phyloP scores from a whole-genome alignment of 1,139 yeast genomes.

The Pichia sp. region DNA sequence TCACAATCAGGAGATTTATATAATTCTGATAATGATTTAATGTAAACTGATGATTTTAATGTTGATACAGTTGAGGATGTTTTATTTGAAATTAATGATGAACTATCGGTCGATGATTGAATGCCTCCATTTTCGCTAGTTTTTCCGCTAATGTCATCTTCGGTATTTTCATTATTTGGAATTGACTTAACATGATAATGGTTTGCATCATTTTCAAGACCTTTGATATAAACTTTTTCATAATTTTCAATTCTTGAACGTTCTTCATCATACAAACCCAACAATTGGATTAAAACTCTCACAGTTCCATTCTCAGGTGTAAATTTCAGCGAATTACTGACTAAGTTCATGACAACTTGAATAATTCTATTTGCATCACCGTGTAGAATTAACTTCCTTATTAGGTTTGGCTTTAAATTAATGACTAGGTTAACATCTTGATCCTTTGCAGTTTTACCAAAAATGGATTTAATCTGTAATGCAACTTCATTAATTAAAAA shows the following conservation, averaged over 20 bases:
- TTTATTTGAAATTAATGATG: slow-evolving; percentile 5
- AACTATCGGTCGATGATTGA: slow-evolving; percentile 4
- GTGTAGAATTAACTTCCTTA: slow-evolving; percentile 56
- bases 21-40: slow-evolving; percentile 20
- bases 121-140: background rate
- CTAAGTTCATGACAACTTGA: slow-evolving; percentile 82
- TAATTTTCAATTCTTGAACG: slow-evolving; percentile 32
- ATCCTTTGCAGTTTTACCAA: slow-evolving; percentile 74
- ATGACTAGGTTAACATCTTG: slow-evolving; percentile 63
- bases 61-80: slow-evolving; percentile 20
- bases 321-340: slow-evolving; percentile 81
- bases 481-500: slow-evolving; percentile 66
- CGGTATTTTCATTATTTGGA: background rate
- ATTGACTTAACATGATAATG: slow-evolving; percentile 14
- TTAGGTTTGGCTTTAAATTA: slow-evolving; percentile 49
- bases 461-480: slow-evolving; percentile 79
- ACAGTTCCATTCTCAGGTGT: slow-evolving; percentile 85
- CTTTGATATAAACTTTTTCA: slow-evolving; percentile 33
- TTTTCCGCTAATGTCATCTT: background rate
- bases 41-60: slow-evolving; percentile 20
- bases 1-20: slow-evolving; percentile 18
- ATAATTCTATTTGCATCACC: slow-evolving; percentile 86
- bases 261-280: slow-evolving; percentile 64
- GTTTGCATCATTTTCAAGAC: slow-evolving; percentile 13
- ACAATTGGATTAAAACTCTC: slow-evolving; percentile 53